These are phyloP conservation scores for Pythium dissotocum DNA, from an alignment of 352 stramenopile species.

Conservation along the genomic window DNA sequence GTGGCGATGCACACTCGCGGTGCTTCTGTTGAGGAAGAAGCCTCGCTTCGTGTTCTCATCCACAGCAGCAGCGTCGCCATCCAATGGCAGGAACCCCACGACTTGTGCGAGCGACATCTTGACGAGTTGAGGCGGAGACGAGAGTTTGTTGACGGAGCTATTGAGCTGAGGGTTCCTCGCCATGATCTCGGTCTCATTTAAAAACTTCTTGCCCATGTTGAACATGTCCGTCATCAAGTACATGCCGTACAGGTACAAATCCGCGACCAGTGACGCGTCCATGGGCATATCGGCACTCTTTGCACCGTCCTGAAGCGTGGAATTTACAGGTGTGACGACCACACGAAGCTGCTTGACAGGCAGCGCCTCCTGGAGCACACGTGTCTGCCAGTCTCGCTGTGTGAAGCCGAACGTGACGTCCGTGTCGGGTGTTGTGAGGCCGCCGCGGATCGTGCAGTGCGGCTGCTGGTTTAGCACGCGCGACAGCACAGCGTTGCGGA, in stretches of 20 bases:
- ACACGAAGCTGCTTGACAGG: background rate
- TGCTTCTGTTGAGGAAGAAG: constrained; percentile 1
- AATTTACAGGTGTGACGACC: background rate
- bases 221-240: background rate
- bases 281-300: constrained; percentile 6
- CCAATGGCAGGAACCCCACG: background rate
- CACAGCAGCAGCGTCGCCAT: background rate
- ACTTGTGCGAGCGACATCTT: background rate
- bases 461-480: constrained; percentile 1
- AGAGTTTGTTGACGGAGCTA: background rate
- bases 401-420: constrained; percentile 9
- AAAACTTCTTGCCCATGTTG: background rate
- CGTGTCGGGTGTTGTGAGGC: background rate
- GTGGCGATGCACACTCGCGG: background rate
- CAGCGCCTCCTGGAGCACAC: background rate
- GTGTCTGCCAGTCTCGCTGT: constrained; percentile 10
- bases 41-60: background rate
- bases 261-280: constrained; percentile 2
- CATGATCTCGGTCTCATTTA: background rate
- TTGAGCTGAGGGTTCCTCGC: background rate
- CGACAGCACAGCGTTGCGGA: background rate
- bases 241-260: constrained; percentile 5
- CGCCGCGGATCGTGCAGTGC: background rate
- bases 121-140: background rate
- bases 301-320: background rate